phyloP scores from a whole-genome alignment of 331 rosid species.

The Acacia concinna region DNA sequence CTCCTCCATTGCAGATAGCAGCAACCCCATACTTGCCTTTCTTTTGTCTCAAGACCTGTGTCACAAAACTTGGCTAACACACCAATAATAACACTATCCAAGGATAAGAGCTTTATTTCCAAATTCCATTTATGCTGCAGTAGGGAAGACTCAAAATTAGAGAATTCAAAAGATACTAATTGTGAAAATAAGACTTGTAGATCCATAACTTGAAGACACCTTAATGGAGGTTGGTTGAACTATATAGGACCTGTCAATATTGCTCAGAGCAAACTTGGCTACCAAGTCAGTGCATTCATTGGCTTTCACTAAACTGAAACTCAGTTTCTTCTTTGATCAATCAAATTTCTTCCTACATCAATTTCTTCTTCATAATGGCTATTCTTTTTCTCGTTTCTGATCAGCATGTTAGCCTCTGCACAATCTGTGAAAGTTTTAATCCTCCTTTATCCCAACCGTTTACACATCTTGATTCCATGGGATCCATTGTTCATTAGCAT shows the following conservation, averaged over 20 bases:
- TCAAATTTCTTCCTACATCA: too few relatives aligned
- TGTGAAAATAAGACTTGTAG: not conserved
- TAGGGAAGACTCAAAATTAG: not conserved
- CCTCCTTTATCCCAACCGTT: not conserved
- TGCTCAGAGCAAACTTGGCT: too few relatives aligned
- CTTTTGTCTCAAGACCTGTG: constrained; percentile 77
- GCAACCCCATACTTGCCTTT: constrained; percentile 84
- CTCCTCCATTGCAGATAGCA: constrained; percentile 93
- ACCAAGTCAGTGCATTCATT: too few relatives aligned
- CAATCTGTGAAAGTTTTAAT: not conserved
- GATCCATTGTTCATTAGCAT: not conserved
- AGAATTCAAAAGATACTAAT: not conserved
- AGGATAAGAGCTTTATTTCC: not conserved
- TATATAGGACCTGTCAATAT: not conserved
- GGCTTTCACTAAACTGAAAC: too few relatives aligned
- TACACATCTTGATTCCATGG: not conserved
- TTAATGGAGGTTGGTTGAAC: not conserved
- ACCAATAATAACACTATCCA: not conserved
- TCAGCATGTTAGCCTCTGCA: not conserved
- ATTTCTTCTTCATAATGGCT: too few relatives aligned
- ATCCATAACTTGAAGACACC: not conserved
- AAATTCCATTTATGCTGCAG: not conserved
- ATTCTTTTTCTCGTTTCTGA: not conserved
- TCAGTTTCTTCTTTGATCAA: too few relatives aligned
- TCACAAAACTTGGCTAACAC: constrained; percentile 31